Conservation (phyloP, 495 filamentous ascomycete genomes). For the Penicillium herquei region DNA sequence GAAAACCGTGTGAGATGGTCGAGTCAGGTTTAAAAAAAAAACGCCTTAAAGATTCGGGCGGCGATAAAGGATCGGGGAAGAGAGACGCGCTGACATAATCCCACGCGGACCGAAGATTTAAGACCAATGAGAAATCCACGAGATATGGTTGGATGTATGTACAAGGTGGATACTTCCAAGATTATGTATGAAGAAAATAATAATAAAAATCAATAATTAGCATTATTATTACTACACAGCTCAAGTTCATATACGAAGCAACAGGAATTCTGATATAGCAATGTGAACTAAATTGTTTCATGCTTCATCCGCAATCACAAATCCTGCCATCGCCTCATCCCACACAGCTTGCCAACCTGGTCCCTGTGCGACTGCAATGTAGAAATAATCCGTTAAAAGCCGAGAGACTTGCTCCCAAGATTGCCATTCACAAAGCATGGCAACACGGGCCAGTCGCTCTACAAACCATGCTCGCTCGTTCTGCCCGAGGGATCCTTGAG, state of each 20-base stretch:
- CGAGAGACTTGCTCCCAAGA: constrained; percentile 28
- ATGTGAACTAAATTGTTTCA: constrained; percentile 2
- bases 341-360: constrained; percentile 28
- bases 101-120: not conserved
- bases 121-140: constrained; percentile 2
- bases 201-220: not conserved
- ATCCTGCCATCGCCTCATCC: constrained; percentile 27
- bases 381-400: constrained; percentile 26
- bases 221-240: not conserved
- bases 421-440: constrained; percentile 29
- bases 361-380: constrained; percentile 17
- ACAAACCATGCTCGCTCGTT: constrained; percentile 32
- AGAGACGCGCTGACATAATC: constrained; percentile 61
- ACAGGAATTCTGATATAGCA: not conserved
- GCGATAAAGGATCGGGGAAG: constrained; percentile 35
- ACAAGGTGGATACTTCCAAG: not conserved
- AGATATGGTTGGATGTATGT: not conserved
- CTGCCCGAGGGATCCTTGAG: constrained; percentile 29
- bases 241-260: not conserved
- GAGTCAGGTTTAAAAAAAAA: constrained; percentile 5
- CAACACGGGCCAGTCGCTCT: constrained; percentile 23
- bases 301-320: constrained; percentile 18
- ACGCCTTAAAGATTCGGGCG: not conserved
- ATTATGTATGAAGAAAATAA: not conserved
- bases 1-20: constrained; percentile 4